phyloP scores from a whole-genome alignment of 1,284 basidiomycete species.

The Papiliotrema fonsecae region DNA sequence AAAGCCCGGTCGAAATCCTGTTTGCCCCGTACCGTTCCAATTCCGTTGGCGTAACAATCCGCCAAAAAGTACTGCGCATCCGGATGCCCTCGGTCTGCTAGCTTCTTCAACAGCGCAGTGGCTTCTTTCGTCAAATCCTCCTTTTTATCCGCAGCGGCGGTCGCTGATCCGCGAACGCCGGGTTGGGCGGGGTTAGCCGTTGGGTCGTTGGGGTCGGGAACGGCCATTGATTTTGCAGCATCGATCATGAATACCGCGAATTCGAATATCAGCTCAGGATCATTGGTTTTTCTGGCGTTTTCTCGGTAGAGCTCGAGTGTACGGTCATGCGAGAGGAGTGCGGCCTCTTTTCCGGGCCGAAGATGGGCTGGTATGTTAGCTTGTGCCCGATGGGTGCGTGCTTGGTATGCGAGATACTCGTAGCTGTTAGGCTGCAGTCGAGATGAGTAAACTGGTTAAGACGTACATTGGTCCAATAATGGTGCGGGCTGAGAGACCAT shows the following conservation, averaged over 20 bases:
- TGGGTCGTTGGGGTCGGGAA: too few species aligned
- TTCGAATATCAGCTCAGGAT: conserved; percentile 95
- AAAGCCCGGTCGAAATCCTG: conserved; percentile 98
- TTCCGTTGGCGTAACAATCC: conserved; percentile 96
- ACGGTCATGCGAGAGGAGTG: conserved; percentile 86
- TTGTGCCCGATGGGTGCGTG: too few species aligned
- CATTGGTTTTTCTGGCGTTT: conserved; percentile 98
- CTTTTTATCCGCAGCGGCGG: conserved; percentile 68
- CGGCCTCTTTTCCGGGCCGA: conserved; percentile 84
- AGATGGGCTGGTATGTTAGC: conserved; percentile 61
- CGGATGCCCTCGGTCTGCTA: conserved; percentile 89
- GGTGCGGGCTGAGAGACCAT: conserved; percentile 33
- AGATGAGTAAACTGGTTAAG: too few species aligned
- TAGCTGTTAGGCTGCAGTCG: too few species aligned
- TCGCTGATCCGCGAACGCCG: conserved; percentile 1
- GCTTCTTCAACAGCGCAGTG: conserved; percentile 73
- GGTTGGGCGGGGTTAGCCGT: too few species aligned
- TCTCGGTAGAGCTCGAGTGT: conserved; percentile 94
- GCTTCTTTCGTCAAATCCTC: conserved; percentile 86
- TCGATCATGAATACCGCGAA: conserved; percentile 99
- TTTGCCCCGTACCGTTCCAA: conserved; percentile 77
- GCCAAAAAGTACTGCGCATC: conserved; percentile 95
- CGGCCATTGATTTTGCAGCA: conserved; percentile 71
- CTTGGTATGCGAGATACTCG: too few species aligned
- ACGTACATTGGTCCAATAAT: conserved; percentile 48